Evolutionary conservation across 1,139 yeast species (phyloP), one percentile per base, ranked within the genome.

Genomic region (Candida smagusa): DNA sequence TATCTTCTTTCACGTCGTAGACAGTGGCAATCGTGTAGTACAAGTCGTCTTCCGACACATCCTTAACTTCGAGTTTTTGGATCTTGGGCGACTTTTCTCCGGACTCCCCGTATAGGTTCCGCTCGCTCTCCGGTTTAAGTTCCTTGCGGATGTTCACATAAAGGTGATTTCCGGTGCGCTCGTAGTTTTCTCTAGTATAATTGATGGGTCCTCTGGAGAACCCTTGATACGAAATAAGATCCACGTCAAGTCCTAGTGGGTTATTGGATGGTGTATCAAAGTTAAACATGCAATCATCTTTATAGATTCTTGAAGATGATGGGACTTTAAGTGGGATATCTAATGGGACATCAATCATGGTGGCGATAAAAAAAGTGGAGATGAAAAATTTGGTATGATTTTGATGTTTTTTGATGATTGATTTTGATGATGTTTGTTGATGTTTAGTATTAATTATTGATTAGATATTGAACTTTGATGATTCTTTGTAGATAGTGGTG

Each of bases 251-350:
- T 0, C 96, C 95, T 8, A 59, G 47, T 0, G 59, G 59, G 36
- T 60, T 65, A 53, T 81, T 79, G 42, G 79, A 83, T 16, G 89
- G 77, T 0, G 86, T 81, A 45, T 81, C 90, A 53, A 85, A 88
- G 36, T 84, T 80, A 63, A 74, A 86, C 70, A 83, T 81, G 51
- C 96, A 87, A 45, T 87, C 95, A 59, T 87, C 96, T 53, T 86
- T 87, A 58, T 77, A 82, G 12, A 88, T 77, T 7, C 63, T 57
- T 42, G 63, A 43, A 29, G 50, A 44, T 3, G 47, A 38, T 5
- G 56, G 52, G 22, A 59, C 42, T 6, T 37, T 44, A 31, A 42
- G 43, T 22, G 57, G 54, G 12, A 62, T 44, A 19, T 46, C 53
- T 11, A 40, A 29, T 16, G 63, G 61, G n/a, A 57, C 48, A 25